A percentile compares a stretch with the other conserved stretches of the same genome.
phyloP scores from a whole-genome alignment of 805 yeast species.

The Candida berthetii region DNA sequence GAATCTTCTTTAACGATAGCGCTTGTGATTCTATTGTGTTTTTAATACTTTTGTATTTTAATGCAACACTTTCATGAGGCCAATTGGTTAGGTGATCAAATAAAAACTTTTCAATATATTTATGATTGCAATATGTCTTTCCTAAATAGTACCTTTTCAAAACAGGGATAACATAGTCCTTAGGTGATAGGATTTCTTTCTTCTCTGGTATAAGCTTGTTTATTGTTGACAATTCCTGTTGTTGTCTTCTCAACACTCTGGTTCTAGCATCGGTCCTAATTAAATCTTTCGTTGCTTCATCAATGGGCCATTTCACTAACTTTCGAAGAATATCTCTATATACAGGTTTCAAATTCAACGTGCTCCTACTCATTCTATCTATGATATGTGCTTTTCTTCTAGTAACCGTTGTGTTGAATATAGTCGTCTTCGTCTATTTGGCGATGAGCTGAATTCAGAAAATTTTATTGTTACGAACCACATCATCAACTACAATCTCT shows the following conservation, averaged over 20 bases:
- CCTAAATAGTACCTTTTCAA: conserved; percentile 12
- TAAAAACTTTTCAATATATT: conserved; percentile 12
- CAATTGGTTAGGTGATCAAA: conserved; percentile 12
- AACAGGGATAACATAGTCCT: conserved; percentile 4
- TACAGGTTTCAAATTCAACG: no score
- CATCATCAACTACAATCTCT: no score
- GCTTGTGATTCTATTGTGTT: conserved; percentile 6
- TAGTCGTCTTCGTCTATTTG: no score
- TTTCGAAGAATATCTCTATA: conserved; percentile 1
- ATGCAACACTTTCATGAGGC: conserved; percentile 14
- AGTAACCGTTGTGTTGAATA: no score
- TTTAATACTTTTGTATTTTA: conserved; percentile 3
- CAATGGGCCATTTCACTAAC: conserved; percentile 5
- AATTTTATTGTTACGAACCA: no score
- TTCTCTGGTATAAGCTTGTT: background rate
- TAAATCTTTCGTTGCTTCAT: conserved; percentile 6
- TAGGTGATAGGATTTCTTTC: background rate
- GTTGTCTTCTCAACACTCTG: conserved; percentile 8
- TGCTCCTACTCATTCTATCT: no score
- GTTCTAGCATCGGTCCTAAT: conserved; percentile 4
- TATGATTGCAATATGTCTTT: conserved; percentile 14
- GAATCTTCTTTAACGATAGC: conserved; percentile 2
- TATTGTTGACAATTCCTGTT: conserved; percentile 4
- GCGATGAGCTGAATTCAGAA: no score
- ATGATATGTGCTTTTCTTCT: no score